phyloP scores from a whole-genome alignment of 129 eudicot species.

The Cynara cardunculus region DNA sequence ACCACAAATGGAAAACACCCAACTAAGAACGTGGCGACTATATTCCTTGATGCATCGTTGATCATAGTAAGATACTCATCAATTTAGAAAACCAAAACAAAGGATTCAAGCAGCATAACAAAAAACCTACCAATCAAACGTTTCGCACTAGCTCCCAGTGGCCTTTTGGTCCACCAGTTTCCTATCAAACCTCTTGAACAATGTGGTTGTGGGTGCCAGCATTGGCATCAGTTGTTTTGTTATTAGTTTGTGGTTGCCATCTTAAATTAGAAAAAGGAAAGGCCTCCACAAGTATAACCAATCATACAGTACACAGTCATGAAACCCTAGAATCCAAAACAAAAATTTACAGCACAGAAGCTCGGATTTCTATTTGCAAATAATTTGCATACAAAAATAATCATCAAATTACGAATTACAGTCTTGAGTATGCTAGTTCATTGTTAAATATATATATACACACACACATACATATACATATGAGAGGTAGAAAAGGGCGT shows the following conservation, averaged over 20 bases:
- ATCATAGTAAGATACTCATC: neutral
- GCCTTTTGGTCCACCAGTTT: neutral
- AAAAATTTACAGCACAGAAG: neutral
- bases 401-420: neutral
- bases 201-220: neutral
- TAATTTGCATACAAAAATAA: neutral
- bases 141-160: neutral
- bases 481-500: slow-evolving; percentile 17
- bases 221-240: neutral
- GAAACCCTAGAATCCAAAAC: slow-evolving; percentile 13
- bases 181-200: neutral
- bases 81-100: neutral
- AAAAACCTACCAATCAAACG: neutral
- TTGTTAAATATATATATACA: neutral
- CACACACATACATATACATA: neutral
- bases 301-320: neutral
- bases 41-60: neutral
- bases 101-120: neutral
- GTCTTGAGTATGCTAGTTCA: neutral
- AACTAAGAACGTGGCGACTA: neutral
- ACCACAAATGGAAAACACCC: neutral
- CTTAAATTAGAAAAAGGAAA: neutral
- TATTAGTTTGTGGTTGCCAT: neutral
- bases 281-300: neutral
- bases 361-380: neutral